Evolutionary conservation across 2,329 filamentous ascomycete species (phyloP).

Genomic region (Diaporthe humulicola): DNA sequence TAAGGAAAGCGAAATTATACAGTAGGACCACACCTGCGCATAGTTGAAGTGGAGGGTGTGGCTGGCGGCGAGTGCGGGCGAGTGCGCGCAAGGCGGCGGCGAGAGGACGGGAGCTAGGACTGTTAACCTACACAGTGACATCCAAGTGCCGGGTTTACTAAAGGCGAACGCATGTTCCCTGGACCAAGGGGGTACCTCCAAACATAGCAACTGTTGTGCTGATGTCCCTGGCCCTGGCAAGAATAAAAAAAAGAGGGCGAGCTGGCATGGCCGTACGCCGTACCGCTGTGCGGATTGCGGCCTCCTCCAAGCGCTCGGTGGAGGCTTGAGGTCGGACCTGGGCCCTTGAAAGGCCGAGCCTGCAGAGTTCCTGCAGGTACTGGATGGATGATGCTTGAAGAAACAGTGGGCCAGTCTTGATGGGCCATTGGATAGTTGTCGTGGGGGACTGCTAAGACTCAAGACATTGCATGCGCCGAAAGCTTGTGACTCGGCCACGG

Average conservation of each 20-base stretch:
- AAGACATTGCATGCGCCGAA: conserved; percentile 31
- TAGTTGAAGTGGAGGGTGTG: conserved; percentile 30
- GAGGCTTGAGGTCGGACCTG: conserved; percentile 8
- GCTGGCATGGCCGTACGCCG: background rate
- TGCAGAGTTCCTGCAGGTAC: conserved; percentile 22
- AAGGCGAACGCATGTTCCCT: conserved; percentile 19
- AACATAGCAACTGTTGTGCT: conserved; percentile 5
- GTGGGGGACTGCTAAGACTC: conserved; percentile 20
- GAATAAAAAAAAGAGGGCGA: background rate
- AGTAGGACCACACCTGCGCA: conserved; percentile 23
- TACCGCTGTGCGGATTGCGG: background rate
- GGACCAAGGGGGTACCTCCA: background rate
- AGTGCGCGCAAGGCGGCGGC: conserved; percentile 11
- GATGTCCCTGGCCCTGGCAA: background rate
- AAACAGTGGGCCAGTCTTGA: background rate
- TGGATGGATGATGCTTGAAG: conserved; percentile 28
- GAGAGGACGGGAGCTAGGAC: conserved; percentile 18
- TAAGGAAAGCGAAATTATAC: conserved; percentile 34
- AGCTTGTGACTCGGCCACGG: conserved; percentile 30
- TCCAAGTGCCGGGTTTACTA: conserved; percentile 6
- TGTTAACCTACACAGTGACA: conserved; percentile 29
- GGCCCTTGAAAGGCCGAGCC: conserved; percentile 9
- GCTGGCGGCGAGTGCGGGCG: conserved; percentile 17
- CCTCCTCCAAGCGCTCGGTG: conserved; percentile 14
- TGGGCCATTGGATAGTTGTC: conserved; percentile 3